Evolutionary conservation across 768 basidiomycete genomes (phyloP).

Genomic region (Boletus barrowsii): DNA sequence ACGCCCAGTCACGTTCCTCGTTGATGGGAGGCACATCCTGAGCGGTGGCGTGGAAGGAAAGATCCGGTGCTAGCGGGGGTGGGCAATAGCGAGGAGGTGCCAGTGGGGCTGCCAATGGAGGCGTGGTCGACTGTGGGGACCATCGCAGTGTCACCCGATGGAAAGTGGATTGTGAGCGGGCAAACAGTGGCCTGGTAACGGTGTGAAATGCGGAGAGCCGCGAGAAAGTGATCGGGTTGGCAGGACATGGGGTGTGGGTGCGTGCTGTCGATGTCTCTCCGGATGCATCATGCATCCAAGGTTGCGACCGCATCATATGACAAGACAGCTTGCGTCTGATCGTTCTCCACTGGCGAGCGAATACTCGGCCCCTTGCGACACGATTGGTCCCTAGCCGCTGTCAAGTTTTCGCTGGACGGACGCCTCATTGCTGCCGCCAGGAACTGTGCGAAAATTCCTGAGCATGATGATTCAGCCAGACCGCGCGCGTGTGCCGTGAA

Average conservation of each 20-base stretch:
- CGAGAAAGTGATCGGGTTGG: background rate
- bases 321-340: conserved; percentile 8
- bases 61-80: conserved; percentile 4
- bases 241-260: conserved; percentile 1
- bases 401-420: conserved; percentile 11
- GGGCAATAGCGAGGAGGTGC: conserved; percentile 2
- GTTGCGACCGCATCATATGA: conserved; percentile 8
- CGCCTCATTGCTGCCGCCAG: conserved; percentile 3
- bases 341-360: background rate
- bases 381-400: conserved; percentile 3
- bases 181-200: conserved; percentile 1
- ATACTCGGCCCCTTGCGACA: background rate
- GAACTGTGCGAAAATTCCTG: too few species aligned
- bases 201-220: background rate
- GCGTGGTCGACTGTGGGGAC: conserved; percentile 4
- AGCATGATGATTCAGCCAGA: too few species aligned
- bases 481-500: too few species aligned
- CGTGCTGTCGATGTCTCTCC: conserved; percentile 4
- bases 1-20: conserved; percentile 7
- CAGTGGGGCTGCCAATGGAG: background rate
- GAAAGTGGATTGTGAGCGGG: conserved; percentile 4
- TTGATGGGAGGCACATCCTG: conserved; percentile 1
- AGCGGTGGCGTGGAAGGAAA: conserved; percentile 4
- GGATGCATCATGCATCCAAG: background rate
- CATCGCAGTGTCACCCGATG: conserved; percentile 1